Conservation (phyloP, 2,329 filamentous ascomycete genomes). For the Colletotrichum neosansevieriae region DNA sequence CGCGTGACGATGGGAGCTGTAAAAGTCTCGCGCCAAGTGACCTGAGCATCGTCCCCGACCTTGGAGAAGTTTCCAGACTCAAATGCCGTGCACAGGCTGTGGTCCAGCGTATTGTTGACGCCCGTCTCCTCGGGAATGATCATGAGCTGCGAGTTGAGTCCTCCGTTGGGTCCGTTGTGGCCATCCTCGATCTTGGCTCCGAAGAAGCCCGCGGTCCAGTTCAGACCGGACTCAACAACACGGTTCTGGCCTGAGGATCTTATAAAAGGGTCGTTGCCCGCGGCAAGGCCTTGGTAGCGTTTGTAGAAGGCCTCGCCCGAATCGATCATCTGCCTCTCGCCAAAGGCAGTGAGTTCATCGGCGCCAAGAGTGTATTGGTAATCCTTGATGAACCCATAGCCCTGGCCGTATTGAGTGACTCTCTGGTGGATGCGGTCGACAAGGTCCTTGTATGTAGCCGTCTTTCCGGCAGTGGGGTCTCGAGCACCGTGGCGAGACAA, state of each 20-base stretch:
- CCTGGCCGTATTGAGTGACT: conserved; percentile 68
- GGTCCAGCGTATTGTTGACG: conserved; percentile 85
- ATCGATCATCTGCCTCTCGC: conserved; percentile 76
- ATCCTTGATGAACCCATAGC: conserved; percentile 76
- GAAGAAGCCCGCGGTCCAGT: conserved; percentile 83
- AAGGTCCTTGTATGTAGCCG: conserved; percentile 70
- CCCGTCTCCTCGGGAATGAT: conserved; percentile 75
- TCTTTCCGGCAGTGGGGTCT: conserved; percentile 80
- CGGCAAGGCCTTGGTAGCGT: conserved; percentile 75
- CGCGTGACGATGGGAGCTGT: conserved; percentile 75
- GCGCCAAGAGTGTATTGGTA: conserved; percentile 79
- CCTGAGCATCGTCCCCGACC: conserved; percentile 64
- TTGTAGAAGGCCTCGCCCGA: conserved; percentile 82
- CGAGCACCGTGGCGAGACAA: conserved; percentile 88
- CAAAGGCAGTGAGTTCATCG: conserved; percentile 76
- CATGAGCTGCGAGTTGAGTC: conserved; percentile 68
- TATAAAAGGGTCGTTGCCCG: conserved; percentile 73
- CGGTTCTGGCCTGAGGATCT: conserved; percentile 77
- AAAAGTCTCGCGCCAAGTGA: conserved; percentile 72
- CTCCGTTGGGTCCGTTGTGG: conserved; percentile 48
- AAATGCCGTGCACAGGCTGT: conserved; percentile 78
- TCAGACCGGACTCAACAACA: conserved; percentile 79
- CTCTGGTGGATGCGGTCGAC: conserved; percentile 70
- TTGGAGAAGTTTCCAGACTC: conserved; percentile 67
- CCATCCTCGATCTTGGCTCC: conserved; percentile 54